Base-by-base conservation (phyloP, 1,284 basidiomycete genomes). In the Microbotryum intermedium region DNA sequence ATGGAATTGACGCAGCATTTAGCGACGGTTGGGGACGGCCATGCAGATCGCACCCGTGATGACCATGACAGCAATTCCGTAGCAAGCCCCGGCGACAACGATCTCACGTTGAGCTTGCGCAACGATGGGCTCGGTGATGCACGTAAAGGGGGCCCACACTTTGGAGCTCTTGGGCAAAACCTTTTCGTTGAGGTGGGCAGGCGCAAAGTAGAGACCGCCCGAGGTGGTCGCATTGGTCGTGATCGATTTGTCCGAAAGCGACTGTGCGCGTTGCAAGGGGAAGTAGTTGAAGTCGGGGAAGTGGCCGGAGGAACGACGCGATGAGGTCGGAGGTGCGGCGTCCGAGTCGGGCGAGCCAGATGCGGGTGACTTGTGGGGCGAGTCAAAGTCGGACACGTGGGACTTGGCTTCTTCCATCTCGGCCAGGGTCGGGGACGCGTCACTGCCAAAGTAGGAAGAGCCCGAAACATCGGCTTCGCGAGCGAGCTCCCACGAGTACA, bases 271-370 rank as follows among this genome's bases (percentile, higher is more conserved):
- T 3, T 55, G 58, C 46, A 62, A 58, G 2, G 60, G 60, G 53
- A 62, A 62, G 58, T 60, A 65, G 29, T 54, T 61, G 55, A 65
- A 58, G 47, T 65, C 64, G 26, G 52, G 53, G 21, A 62, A 49
- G 13, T 55, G 45, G 49, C 47, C 51, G 8, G 59, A 46, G n/a
- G 54, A 56, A 8, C 42, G 50, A 18, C 53, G 49, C 16, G 48
- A 55, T 4, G 49, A 47, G 23, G 13, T 47, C 18, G 50, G 29
- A 2, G 21, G 8, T n/a, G 45, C 53, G 44, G 30, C 23, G n/a
- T 59, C 57, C 8, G 13, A 20, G 9, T 42, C 44, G 3, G 57
- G 18, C 25, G 54, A 28, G 21, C n/a, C 55, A 10, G 49, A 28
- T 30, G 23, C 39, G 26, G 57, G 53, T 5, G 61, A 55, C 4